These are phyloP conservation scores for Fusarium lateritium DNA, from an alignment of 2,329 filamentous ascomycete genomes.

Conservation along the genomic window DNA sequence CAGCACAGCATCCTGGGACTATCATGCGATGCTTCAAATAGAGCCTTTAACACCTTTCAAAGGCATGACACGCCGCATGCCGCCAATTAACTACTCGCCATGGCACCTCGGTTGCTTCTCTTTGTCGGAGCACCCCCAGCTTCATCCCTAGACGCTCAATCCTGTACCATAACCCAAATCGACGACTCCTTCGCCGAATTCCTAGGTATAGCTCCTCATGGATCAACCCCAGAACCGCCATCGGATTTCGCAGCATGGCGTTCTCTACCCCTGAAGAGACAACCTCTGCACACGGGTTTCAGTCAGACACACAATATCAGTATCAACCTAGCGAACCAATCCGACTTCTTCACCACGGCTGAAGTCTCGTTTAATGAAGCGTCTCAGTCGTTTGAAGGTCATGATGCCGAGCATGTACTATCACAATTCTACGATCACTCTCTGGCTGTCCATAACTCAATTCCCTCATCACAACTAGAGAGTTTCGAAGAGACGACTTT, in stretches of 20 bases:
- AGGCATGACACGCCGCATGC: background rate
- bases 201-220: slow-evolving; percentile 36
- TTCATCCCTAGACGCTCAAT: slow-evolving; percentile 48
- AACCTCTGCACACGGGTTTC: slow-evolving; percentile 66
- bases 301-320: slow-evolving; percentile 64
- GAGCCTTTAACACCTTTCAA: background rate
- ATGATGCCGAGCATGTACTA: slow-evolving; percentile 59
- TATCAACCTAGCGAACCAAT: slow-evolving; percentile 52
- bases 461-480: slow-evolving; percentile 73
- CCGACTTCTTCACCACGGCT: slow-evolving; percentile 65
- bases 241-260: slow-evolving; percentile 66
- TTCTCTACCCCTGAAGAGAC: slow-evolving; percentile 64
- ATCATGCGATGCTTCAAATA: slow-evolving; percentile 22
- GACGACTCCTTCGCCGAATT: slow-evolving; percentile 48
- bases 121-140: slow-evolving; percentile 55
- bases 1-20: background rate
- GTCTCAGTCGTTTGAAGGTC: slow-evolving; percentile 44
- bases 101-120: slow-evolving; percentile 56
- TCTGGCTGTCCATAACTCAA: slow-evolving; percentile 76
- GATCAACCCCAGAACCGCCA: slow-evolving; percentile 33
- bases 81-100: slow-evolving; percentile 16
- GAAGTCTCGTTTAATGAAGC: slow-evolving; percentile 54
- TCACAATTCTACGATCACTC: slow-evolving; percentile 85
- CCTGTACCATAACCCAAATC: slow-evolving; percentile 52
- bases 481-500: slow-evolving; percentile 47